Percentiles rank a stretch among this genome's conserved stretches.
Conservation (phyloP, 1,139 yeast species). For the Blastobotrys indianensis region DNA sequence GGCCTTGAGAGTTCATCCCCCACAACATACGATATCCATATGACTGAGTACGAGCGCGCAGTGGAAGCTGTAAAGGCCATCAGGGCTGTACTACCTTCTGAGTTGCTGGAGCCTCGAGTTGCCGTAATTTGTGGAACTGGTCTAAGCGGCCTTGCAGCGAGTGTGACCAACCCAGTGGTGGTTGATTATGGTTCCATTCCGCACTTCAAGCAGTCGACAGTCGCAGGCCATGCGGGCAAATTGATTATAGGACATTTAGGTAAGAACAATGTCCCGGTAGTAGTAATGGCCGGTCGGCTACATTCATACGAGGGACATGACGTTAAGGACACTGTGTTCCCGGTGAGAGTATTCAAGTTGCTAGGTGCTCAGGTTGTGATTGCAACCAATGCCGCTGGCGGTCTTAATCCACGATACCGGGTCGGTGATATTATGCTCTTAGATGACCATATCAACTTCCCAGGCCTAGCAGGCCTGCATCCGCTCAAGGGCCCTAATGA, state of each 20-base stretch:
- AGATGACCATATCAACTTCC: conserved; percentile 81
- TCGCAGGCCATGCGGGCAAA: conserved; percentile 84
- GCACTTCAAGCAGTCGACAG: conserved; percentile 70
- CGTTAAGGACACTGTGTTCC: conserved; percentile 76
- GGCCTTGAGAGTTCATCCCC: neutral
- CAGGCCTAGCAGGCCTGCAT: conserved; percentile 84
- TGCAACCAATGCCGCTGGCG: conserved; percentile 94
- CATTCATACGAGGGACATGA: conserved; percentile 91
- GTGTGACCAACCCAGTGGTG: conserved; percentile 42
- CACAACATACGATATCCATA: neutral
- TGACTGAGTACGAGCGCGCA: conserved; percentile 20
- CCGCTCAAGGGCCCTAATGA: conserved; percentile 87
- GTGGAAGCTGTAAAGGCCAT: conserved; percentile 25
- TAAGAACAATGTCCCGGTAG: conserved; percentile 62
- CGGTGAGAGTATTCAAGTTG: conserved; percentile 66
- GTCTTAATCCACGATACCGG: conserved; percentile 55
- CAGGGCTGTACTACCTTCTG: conserved; percentile 24
- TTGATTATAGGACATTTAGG: conserved; percentile 77
- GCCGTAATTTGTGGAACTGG: conserved; percentile 95
- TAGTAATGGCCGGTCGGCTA: conserved; percentile 89
- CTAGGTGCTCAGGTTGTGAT: conserved; percentile 58
- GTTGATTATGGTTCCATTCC: conserved; percentile 69
- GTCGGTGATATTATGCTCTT: conserved; percentile 92
- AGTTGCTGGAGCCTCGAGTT: conserved; percentile 37
- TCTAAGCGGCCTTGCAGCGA: conserved; percentile 78